Percentiles rank a stretch among this genome's conserved stretches.
These are phyloP conservation scores for Apophysomyces trapeziformis DNA, from an alignment of 371 early-diverging fungal genomes.

Conservation along the genomic window DNA sequence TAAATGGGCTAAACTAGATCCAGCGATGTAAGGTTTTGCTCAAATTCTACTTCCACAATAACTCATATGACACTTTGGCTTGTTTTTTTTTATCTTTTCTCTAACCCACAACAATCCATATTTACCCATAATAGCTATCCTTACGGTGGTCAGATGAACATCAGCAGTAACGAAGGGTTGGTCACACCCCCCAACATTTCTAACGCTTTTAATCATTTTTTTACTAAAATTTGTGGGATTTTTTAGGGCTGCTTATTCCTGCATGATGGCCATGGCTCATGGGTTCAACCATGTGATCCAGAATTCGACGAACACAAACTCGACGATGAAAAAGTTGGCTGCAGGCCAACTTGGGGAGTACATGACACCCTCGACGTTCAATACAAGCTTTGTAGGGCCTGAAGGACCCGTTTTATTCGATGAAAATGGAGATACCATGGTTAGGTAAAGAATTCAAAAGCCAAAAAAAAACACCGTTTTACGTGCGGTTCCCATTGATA, in stretches of 20 bases:
- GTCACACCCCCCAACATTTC: not conserved
- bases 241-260: slow-evolving; percentile 52
- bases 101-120: no score
- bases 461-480: no score
- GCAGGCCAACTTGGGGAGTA: slow-evolving; percentile 37
- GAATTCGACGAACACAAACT: slow-evolving; percentile 32
- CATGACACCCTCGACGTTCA: slow-evolving; percentile 41
- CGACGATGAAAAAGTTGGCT: slow-evolving; percentile 26
- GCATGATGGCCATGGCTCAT: slow-evolving; percentile 57
- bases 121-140: slow-evolving; percentile 24
- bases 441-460: slow-evolving; percentile 30
- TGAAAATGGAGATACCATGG: slow-evolving; percentile 55
- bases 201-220: not conserved
- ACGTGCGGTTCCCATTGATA: not conserved
- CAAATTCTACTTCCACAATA: not conserved
- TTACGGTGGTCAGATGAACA: slow-evolving; percentile 36
- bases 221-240: no score
- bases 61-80: not conserved
- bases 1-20: slow-evolving; percentile 50
- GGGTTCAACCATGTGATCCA: slow-evolving; percentile 48
- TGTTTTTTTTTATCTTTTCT: not conserved
- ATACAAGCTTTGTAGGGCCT: slow-evolving; percentile 58
- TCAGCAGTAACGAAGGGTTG: slow-evolving; percentile 45
- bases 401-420: slow-evolving; percentile 63
- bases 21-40: slow-evolving; percentile 37